Base-by-base conservation (phyloP, 805 yeast species). In the Huiozyma sinensis region DNA sequence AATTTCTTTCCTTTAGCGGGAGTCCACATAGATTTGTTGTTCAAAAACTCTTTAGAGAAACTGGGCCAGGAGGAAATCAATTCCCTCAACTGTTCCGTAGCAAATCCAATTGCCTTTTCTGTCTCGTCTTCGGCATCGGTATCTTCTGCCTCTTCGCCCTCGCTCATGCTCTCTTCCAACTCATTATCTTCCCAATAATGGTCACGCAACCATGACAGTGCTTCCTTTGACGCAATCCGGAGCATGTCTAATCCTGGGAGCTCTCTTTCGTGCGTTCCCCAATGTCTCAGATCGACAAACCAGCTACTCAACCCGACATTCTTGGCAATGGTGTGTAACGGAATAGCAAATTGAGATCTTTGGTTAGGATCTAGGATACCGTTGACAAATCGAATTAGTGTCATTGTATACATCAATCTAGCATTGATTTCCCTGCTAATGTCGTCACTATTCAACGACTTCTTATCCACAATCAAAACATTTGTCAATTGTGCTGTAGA, bases 201-300 rank as follows among this genome's bases (percentile, higher is more conserved):
- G 3, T 67, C 71, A 60, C 71, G 72, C 2, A 90, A 64, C 97
- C 97, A 92, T 6, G 63, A 66, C 40, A 90, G 60, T 0, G 95
- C 95, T 40, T 73, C 66, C 5, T 62, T 56, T 1, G 77, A 64
- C 10, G 80, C 74, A n/a, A 67, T 56, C 34, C 94, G 68, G n/a
- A 89, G 67, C 63, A 83, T 70, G 36, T 73, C 77, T 36, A 86
- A 53, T 31, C 82, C 70, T 1, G 97, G 96, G 28, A 92, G 62
- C 27, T 61, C 64, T 12, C 69, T 67, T 54, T 90, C 97, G 61
- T 92, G 98, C 0, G 98, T 90, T 5, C 94, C 89, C 54, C 77
- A 75, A 61, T 92, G 97, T 44, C 98, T 71, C 30, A 87, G 58
- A 56, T 92, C 98, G 0, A 92, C 98, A 61, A 92, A 87, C 55